Evolutionary conservation across 2,329 filamentous ascomycete genomes (phyloP).

Genomic region (Clarireedia paspali): DNA sequence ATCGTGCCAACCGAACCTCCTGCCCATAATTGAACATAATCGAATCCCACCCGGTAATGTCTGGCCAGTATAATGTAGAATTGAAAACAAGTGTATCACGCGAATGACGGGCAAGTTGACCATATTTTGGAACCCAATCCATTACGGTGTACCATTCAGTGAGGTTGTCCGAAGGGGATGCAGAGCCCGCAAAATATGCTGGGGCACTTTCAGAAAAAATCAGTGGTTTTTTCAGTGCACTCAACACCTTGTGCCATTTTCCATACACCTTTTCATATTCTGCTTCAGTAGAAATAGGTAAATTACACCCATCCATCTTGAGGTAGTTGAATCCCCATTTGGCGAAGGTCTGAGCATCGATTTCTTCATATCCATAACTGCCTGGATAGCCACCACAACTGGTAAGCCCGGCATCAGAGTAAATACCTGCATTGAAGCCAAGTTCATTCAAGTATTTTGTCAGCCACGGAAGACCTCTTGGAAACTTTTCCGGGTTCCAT

Average conservation of each 20-base stretch:
- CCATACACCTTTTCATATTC: constrained; percentile 35
- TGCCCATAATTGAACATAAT: constrained; percentile 41
- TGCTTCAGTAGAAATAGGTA: constrained; percentile 28
- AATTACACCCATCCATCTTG: constrained; percentile 51
- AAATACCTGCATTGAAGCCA: constrained; percentile 57
- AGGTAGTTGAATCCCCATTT: constrained; percentile 53
- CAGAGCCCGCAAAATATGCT: constrained; percentile 41
- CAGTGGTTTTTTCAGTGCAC: constrained; percentile 26
- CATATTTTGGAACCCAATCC: constrained; percentile 34
- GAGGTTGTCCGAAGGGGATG: constrained; percentile 27
- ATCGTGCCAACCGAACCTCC: constrained; percentile 24
- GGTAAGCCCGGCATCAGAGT: constrained; percentile 41
- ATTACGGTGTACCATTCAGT: constrained; percentile 38
- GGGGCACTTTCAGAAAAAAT: constrained; percentile 32
- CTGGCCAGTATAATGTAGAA: constrained; percentile 21
- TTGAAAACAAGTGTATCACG: constrained; percentile 25
- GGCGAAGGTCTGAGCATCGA: constrained; percentile 46
- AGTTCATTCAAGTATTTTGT: constrained; percentile 48
- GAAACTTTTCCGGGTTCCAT: constrained; percentile 45
- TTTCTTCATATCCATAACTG: constrained; percentile 47
- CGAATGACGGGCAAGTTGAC: constrained; percentile 32
- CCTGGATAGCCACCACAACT: constrained; percentile 50
- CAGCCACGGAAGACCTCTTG: constrained; percentile 48
- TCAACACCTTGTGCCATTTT: constrained; percentile 35
- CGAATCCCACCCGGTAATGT: constrained; percentile 35